phyloP scores from a whole-genome alignment of 768 basidiomycete genomes.

The Omphalotus guepiniiformis region DNA sequence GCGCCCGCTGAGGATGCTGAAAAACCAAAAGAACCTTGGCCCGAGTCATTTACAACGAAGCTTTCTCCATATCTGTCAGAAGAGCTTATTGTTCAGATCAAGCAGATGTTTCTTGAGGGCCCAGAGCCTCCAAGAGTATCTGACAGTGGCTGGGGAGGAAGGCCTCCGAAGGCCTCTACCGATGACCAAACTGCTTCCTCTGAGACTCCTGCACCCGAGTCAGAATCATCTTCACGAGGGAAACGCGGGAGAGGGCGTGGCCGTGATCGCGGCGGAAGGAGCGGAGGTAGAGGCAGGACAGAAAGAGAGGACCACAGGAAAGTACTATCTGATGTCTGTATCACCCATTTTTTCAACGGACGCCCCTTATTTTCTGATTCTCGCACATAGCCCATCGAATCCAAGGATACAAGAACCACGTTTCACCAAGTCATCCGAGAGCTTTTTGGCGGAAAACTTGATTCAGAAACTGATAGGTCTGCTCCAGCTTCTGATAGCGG shows the following conservation, averaged over 20 bases:
- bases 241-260: constrained; percentile 35
- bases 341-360: constrained; percentile 12
- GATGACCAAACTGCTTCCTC: constrained; percentile 20
- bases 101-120: constrained; percentile 76
- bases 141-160: constrained; percentile 72
- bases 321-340: constrained; percentile 77
- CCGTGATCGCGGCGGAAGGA: constrained; percentile 33
- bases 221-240: constrained; percentile 24
- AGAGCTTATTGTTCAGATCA: constrained; percentile 56
- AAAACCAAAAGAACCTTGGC: constrained; percentile 51
- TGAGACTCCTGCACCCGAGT: constrained; percentile 14
- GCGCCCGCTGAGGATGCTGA: constrained; percentile 11
- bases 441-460: constrained; percentile 78
- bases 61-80: constrained; percentile 64
- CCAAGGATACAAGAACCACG: constrained; percentile 75
- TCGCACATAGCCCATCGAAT: constrained; percentile 65
- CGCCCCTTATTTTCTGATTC: constrained; percentile 11
- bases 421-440: constrained; percentile 81
- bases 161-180: constrained; percentile 30
- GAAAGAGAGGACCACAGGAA: constrained; percentile 63
- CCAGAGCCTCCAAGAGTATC: constrained; percentile 69
- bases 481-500: constrained; percentile 54
- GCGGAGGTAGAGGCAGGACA: constrained; percentile 27
- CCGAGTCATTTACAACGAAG: constrained; percentile 49
- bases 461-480: constrained; percentile 70